Conservation (phyloP, 2,329 filamentous ascomycete species). For the Cadophora luteo-olivacea region DNA sequence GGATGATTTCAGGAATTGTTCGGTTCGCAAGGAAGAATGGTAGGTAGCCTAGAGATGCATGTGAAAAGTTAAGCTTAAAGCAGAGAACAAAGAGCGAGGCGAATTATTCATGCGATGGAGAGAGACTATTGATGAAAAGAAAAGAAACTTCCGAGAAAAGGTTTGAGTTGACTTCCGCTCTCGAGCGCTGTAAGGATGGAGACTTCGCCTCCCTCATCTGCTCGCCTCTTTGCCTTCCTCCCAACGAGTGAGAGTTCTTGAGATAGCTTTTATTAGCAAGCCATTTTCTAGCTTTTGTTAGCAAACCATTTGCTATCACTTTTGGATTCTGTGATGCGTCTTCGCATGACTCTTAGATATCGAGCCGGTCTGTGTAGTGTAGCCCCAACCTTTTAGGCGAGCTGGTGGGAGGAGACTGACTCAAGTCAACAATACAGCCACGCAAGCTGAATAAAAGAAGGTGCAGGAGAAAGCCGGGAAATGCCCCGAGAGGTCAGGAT, state of each 20-base stretch:
- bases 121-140: not conserved
- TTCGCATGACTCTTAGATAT: not conserved
- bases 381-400: not conserved
- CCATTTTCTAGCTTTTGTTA: too few relatives aligned
- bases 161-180: too few relatives aligned
- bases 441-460: too few relatives aligned
- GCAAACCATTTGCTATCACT: too few relatives aligned
- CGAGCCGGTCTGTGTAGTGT: not conserved
- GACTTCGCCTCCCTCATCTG: not conserved
- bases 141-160: not conserved
- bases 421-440: not conserved
- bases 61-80: not conserved
- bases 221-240: not conserved
- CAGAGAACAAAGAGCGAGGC: not conserved
- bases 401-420: not conserved
- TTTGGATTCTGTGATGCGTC: too few relatives aligned
- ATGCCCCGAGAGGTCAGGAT: not conserved
- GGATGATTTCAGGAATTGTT: not conserved
- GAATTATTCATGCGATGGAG: not conserved
- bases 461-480: not conserved
- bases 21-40: not conserved
- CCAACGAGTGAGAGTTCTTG: not conserved
- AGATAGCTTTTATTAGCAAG: too few relatives aligned
- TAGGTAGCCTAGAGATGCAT: not conserved
- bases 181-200: too few relatives aligned